Base-by-base conservation (phyloP, 139 green algal genomes). In the Chlamydomonas urium region DNA sequence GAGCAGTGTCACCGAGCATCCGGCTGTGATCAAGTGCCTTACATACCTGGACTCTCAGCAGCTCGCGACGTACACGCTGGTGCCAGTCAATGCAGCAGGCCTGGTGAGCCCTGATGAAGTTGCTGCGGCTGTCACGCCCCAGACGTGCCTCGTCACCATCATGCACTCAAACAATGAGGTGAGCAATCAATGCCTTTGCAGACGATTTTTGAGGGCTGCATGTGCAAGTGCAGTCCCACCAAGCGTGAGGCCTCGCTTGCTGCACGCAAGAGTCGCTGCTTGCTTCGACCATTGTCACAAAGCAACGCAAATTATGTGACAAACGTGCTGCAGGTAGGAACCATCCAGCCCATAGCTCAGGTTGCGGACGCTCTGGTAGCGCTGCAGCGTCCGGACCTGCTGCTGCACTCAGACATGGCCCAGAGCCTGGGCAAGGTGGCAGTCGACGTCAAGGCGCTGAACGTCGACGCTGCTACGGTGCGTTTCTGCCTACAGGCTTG, bases 131-230 rank as follows among this genome's bases (percentile, higher is more conserved):
- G 35, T 72, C n/a, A 63, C 8, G 38, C 61, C 66, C n/a, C 17
- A 47, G 24, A 71, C 63, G 1, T 76, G 74, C 28, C 82, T 96
- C 14, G 73, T 93, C 2, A 88, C 81, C 0, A 57, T 96, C 34
- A 96, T 96, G 91, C 91, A 96, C 81, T 75, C 59, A 58, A 94
- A 96, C 78, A 95, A 95, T 74, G 89, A 93, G 80, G 69, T 85
- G 33, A 66, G 82, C n/a, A n/a, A 63, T 61, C 72, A 0, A 6
- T 91, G 28, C 85, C 2, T 42, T 37, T 47, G 35, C 60, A 17
- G 31, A 45, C 3, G 48, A 38, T 33, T 17, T 37, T 14, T 2
- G 5, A 47, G 26, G 32, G 47, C 47, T 24, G 5, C 21, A n/a
- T n/a, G 47, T 58, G 4, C 47, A 31, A 24, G 47, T 58, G 47